Conservation (phyloP, 306 rosid genomes). For the Prinsepia uniflora region DNA sequence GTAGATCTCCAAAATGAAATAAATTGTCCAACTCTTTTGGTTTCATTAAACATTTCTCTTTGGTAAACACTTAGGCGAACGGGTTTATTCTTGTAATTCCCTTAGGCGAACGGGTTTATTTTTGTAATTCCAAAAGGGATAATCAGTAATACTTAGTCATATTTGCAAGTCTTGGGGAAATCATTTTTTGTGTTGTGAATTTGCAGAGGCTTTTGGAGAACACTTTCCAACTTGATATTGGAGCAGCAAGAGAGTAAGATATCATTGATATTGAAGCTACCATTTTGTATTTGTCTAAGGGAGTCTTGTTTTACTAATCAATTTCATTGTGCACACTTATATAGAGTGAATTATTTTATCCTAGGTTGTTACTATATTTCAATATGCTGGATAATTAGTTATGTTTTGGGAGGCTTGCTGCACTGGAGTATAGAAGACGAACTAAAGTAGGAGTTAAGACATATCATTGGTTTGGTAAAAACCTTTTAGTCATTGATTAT, state of each 20-base stretch:
- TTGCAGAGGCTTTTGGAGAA: conserved; percentile 88
- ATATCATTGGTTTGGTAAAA: no score
- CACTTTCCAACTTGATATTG: conserved; percentile 81
- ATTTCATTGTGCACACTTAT: no score
- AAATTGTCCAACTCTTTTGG: not conserved
- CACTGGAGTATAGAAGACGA: no score
- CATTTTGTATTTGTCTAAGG: not conserved
- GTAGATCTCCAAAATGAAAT: not conserved
- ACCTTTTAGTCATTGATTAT: no score
- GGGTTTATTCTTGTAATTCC: no score
- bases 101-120: no score
- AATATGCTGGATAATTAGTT: no score
- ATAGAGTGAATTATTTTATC: no score
- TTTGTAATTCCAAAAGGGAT: not conserved
- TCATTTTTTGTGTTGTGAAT: conserved; percentile 23
- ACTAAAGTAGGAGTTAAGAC: no score
- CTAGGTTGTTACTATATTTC: no score
- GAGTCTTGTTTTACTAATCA: not conserved
- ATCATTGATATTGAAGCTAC: conserved; percentile 4
- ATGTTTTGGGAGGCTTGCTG: no score
- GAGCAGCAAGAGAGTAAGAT: conserved; percentile 77
- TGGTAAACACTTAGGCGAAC: not conserved
- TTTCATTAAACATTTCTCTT: not conserved
- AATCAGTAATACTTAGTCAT: not conserved
- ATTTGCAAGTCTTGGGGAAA: conserved; percentile 4